A percentile compares a stretch with the other conserved stretches of the same genome.
Evolutionary conservation across 2,329 filamentous ascomycete genomes (phyloP).

Genomic region (Hirsutella minnesotensis): DNA sequence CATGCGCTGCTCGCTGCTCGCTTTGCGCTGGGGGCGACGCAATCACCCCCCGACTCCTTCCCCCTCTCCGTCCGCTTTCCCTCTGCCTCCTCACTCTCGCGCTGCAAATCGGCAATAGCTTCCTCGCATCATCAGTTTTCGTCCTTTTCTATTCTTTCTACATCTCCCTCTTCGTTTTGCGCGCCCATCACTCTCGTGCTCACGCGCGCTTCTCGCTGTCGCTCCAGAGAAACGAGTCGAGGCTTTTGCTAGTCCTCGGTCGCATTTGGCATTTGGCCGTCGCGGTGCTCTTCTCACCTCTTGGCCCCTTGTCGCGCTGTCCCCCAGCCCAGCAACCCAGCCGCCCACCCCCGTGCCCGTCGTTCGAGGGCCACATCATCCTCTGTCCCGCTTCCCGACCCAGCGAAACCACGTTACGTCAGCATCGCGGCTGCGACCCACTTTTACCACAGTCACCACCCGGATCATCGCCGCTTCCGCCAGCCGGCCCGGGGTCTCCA

Average conservation of each 20-base stretch:
- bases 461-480: not conserved
- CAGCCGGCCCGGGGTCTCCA: not conserved
- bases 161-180: not conserved
- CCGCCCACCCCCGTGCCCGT: constrained; percentile 1
- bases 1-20: not conserved
- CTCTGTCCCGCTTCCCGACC: constrained; percentile 14
- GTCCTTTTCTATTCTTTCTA: not conserved
- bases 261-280: constrained; percentile 1
- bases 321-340: not conserved
- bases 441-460: not conserved
- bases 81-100: constrained; percentile 14
- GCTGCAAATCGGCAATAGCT: constrained; percentile 9
- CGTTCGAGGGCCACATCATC: constrained; percentile 20
- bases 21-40: not conserved
- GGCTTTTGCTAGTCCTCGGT: constrained; percentile 3
- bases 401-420: constrained; percentile 18
- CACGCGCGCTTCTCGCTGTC: not conserved
- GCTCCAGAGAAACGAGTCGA: not conserved
- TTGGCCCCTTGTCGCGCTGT: constrained; percentile 4
- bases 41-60: constrained; percentile 4
- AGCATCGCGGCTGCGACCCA: constrained; percentile 10
- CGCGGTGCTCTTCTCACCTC: not conserved
- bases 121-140: constrained; percentile 7
- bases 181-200: not conserved
- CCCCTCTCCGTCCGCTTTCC: constrained; percentile 9